A percentile compares a stretch with the other conserved stretches of the same genome.
phyloP scores from a whole-genome alignment of 352 stramenopile genomes.

The Globisporangium irregulare region DNA sequence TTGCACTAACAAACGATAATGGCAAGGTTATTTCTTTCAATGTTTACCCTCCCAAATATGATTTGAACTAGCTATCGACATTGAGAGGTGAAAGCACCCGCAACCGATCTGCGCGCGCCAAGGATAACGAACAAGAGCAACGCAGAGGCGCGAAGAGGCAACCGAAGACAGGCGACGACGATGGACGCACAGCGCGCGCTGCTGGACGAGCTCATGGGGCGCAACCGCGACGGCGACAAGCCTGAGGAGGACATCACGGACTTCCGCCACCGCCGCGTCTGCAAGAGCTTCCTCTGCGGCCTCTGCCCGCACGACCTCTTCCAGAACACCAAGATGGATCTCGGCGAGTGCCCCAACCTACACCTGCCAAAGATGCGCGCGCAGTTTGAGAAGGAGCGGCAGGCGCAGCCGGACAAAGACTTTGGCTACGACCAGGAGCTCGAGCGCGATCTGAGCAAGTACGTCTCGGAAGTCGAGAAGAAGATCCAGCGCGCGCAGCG shows the following conservation, averaged over 20 bases:
- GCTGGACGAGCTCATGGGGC: conserved; percentile 89
- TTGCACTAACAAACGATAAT: neutral
- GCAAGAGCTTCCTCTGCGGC: conserved; percentile 79
- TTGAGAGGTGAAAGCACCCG: neutral
- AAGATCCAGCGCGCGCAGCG: conserved; percentile 72
- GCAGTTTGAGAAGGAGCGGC: conserved; percentile 48
- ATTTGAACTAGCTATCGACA: neutral
- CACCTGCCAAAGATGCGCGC: conserved; percentile 70
- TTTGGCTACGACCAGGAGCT: conserved; percentile 75
- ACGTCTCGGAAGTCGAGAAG: conserved; percentile 78
- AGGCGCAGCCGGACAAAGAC: conserved; percentile 19
- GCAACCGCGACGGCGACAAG: conserved; percentile 88
- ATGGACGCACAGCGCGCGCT: conserved; percentile 87
- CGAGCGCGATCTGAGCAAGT: conserved; percentile 55
- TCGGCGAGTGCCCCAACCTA: conserved; percentile 63
- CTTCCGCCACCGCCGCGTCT: conserved; percentile 71
- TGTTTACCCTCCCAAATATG: neutral
- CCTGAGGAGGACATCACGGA: conserved; percentile 75
- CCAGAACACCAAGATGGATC: conserved; percentile 88
- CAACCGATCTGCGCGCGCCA: neutral
- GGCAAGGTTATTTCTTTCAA: neutral
- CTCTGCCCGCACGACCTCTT: conserved; percentile 88
- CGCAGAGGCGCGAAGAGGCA: neutral
- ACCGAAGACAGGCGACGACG: neutral
- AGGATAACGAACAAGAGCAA: neutral